Evolutionary conservation across 257 asterid species (phyloP).

Genomic region (Solanum infundibuliforme): DNA sequence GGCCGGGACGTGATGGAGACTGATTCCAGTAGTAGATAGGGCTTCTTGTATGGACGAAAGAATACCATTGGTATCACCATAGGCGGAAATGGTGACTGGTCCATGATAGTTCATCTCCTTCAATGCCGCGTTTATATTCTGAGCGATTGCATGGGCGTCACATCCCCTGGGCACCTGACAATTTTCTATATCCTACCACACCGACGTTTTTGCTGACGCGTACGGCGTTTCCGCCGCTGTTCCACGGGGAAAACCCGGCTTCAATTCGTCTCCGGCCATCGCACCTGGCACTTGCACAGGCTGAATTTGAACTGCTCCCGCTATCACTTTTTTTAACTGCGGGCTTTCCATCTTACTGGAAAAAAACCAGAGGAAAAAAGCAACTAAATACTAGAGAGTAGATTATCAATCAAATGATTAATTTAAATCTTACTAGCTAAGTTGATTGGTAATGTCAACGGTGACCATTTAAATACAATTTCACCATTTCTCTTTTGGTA

Average conservation of each 20-base stretch:
- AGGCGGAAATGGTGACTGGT: conserved; percentile 65
- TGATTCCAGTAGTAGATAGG: conserved; percentile 67
- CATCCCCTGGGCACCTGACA: conserved; percentile 65
- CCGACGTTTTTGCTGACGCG: conserved; percentile 56
- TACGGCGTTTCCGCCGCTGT: conserved; percentile 51
- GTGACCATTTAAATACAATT: not conserved
- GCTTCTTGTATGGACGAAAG: conserved; percentile 45
- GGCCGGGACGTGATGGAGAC: conserved; percentile 78
- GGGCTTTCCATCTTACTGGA: not conserved
- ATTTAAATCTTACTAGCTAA: too few relatives aligned
- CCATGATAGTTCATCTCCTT: conserved; percentile 66
- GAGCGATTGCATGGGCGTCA: conserved; percentile 69
- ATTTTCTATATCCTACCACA: conserved; percentile 96
- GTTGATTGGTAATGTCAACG: not conserved
- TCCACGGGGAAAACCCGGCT: not conserved
- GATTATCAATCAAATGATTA: too few relatives aligned
- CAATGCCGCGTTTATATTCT: conserved; percentile 68
- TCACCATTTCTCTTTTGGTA: not conserved
- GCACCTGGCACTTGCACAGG: not conserved
- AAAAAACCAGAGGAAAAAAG: not conserved
- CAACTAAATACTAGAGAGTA: too few relatives aligned
- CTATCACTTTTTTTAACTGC: too few relatives aligned
- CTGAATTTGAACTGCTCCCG: not conserved
- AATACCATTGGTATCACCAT: conserved; percentile 61
- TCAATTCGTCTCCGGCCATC: not conserved